Percentiles rank a stretch among this genome's conserved stretches.
These are phyloP conservation scores for Sugiyamaella mastotermitis DNA, from an alignment of 805 yeast genomes.

Conservation along the genomic window DNA sequence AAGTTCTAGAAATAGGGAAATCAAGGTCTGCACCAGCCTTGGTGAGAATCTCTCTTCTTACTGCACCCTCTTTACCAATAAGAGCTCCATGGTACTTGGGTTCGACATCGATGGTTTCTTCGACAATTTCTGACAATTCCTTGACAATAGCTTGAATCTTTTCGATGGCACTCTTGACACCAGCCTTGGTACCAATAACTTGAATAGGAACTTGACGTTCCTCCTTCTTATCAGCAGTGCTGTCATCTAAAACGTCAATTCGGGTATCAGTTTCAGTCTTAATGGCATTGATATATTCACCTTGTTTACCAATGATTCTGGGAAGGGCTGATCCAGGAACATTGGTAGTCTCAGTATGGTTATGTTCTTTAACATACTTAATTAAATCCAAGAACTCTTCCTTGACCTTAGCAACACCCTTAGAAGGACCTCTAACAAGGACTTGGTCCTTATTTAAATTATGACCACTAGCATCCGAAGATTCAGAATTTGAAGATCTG, in stretches of 20 bases:
- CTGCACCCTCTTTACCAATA: constrained; percentile 74
- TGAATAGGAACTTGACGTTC: constrained; percentile 56
- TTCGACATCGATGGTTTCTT: constrained; percentile 57
- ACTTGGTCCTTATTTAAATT: constrained; percentile 46
- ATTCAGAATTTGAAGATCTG: constrained; percentile 30
- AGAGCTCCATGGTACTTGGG: constrained; percentile 68
- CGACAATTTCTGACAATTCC: constrained; percentile 56
- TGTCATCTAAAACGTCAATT: constrained; percentile 40
- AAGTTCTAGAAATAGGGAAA: constrained; percentile 39
- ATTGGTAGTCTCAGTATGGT: constrained; percentile 53
- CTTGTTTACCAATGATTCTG: constrained; percentile 82
- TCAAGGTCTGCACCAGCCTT: constrained; percentile 66
- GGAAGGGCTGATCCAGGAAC: constrained; percentile 75
- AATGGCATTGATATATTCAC: constrained; percentile 77
- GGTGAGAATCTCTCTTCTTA: constrained; percentile 63
- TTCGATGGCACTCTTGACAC: constrained; percentile 64
- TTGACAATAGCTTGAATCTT: constrained; percentile 57
- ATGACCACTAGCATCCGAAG: constrained; percentile 5
- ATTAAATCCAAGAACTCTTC: constrained; percentile 79
- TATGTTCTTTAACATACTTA: constrained; percentile 83
- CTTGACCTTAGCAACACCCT: constrained; percentile 76
- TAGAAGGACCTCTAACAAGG: constrained; percentile 80
- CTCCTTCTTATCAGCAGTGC: constrained; percentile 41
- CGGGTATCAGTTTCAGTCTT: constrained; percentile 56
- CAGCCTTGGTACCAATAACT: constrained; percentile 71